Conservation (phyloP, 2,329 filamentous ascomycete species). For the Cytospora leucostoma region DNA sequence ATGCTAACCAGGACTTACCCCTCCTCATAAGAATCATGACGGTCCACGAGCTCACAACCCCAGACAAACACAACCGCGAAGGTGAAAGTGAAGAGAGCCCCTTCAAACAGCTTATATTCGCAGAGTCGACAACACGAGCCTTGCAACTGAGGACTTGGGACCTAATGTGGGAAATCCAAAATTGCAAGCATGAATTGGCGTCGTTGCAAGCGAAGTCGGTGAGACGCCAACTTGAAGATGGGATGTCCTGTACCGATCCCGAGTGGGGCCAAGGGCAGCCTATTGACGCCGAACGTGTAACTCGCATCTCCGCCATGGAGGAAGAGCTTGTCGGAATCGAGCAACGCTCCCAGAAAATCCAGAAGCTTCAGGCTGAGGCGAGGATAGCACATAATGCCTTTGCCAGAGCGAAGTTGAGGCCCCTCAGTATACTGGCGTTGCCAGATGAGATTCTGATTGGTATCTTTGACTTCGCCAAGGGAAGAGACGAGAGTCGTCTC, state of each 20-base stretch:
- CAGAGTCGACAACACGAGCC: not conserved
- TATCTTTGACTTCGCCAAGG: constrained; percentile 1
- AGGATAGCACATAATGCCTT: not conserved
- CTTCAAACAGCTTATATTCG: not conserved
- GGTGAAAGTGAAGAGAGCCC: not conserved
- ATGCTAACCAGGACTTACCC: not conserved
- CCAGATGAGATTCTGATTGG: not conserved
- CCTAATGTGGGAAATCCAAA: not conserved
- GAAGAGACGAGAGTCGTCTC: not conserved
- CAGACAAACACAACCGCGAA: not conserved
- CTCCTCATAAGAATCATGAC: not conserved
- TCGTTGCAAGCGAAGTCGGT: not conserved
- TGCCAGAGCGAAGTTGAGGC: not conserved
- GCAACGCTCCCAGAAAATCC: not conserved
- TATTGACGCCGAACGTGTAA: not conserved
- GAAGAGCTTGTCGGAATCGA: not conserved
- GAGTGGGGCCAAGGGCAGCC: not conserved
- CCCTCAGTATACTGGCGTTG: not conserved
- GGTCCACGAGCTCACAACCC: not conserved
- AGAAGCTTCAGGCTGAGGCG: not conserved
- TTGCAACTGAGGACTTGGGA: not conserved
- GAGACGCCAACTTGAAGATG: not conserved
- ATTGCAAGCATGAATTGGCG: not conserved
- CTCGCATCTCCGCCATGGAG: not conserved
- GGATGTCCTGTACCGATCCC: not conserved